phyloP scores from a whole-genome alignment of 371 early-diverging fungal genomes.

The Actinomucor elegans region DNA sequence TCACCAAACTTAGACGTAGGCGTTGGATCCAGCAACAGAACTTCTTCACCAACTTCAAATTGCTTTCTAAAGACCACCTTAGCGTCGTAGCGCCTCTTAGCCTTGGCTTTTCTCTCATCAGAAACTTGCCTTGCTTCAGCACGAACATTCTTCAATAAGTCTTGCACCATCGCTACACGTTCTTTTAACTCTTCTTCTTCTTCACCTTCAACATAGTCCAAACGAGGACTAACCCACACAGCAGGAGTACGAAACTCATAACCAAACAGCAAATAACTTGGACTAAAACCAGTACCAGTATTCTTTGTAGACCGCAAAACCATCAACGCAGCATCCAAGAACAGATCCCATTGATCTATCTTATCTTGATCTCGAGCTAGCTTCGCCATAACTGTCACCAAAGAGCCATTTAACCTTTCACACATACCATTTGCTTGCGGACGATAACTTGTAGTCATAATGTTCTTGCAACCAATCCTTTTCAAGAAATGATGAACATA shows the following conservation, averaged over 20 bases:
- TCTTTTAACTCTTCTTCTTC: background rate
- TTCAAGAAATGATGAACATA: slow-evolving; percentile 5
- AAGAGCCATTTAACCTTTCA: slow-evolving; percentile 33
- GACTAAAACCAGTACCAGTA: slow-evolving; percentile 3
- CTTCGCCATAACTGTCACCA: slow-evolving; percentile 19
- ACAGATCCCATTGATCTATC: slow-evolving; percentile 10
- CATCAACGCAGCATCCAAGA: slow-evolving; percentile 10
- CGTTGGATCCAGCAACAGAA: slow-evolving; percentile 3
- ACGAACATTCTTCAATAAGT: background rate
- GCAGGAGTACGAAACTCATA: slow-evolving; percentile 19
- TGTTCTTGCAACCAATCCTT: slow-evolving; percentile 15
- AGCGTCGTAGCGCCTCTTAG: slow-evolving; percentile 6
- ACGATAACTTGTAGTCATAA: slow-evolving; percentile 25
- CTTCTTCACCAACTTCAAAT: slow-evolving; percentile 18
- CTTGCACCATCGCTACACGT: background rate
- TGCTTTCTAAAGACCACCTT: background rate
- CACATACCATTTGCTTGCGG: slow-evolving; percentile 34
- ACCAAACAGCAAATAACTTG: slow-evolving; percentile 15
- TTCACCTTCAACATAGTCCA: slow-evolving; percentile 23
- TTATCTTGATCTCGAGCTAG: background rate
- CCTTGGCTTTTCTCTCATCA: slow-evolving; percentile 1
- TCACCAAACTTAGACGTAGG: slow-evolving; percentile 12
- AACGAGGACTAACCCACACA: slow-evolving; percentile 14
- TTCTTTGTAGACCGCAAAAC: slow-evolving; percentile 15
- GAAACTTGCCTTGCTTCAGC: background rate